phyloP scores from a whole-genome alignment of 1,284 basidiomycete genomes.

The Leucocoprinus gongylophorus region DNA sequence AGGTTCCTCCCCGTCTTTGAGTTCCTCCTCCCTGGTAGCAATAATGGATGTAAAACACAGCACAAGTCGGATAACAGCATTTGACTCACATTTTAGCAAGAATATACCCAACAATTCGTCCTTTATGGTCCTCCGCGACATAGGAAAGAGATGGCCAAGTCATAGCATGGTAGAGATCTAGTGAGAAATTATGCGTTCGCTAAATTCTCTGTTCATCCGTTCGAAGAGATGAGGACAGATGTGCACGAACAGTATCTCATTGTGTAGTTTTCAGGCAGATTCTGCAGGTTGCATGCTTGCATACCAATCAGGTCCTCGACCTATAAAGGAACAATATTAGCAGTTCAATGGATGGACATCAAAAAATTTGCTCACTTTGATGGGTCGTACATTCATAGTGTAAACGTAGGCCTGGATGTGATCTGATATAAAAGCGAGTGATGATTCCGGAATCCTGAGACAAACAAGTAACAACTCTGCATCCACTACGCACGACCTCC shows the following conservation, averaged over 20 bases:
- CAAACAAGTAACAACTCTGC: no score
- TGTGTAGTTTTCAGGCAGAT: slow-evolving; percentile 90
- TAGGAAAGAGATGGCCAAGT: slow-evolving; percentile 97
- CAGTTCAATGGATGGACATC: background rate
- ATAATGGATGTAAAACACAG: background rate
- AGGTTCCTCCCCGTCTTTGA: slow-evolving; percentile 47
- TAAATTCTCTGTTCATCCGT: slow-evolving; percentile 19
- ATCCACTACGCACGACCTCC: no score
- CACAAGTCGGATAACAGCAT: slow-evolving; percentile 1
- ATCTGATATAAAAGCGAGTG: background rate
- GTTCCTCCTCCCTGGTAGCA: slow-evolving; percentile 62
- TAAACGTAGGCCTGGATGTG: background rate
- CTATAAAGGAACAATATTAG: slow-evolving; percentile 18
- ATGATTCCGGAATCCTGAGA: no score
- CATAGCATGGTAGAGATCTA: slow-evolving; percentile 92
- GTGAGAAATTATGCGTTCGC: slow-evolving; percentile 12
- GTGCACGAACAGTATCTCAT: slow-evolving; percentile 77
- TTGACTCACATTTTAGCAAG: slow-evolving; percentile 84
- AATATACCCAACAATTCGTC: slow-evolving; percentile 94
- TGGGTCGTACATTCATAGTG: slow-evolving; percentile 52
- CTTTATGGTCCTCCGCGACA: slow-evolving; percentile 92
- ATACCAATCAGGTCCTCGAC: slow-evolving; percentile 65
- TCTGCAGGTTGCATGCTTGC: slow-evolving; percentile 91
- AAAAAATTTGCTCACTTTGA: slow-evolving; percentile 37
- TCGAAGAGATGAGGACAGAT: slow-evolving; percentile 1